Conservation (phyloP, 257 asterid genomes). For the Hygrophila difformis region DNA sequence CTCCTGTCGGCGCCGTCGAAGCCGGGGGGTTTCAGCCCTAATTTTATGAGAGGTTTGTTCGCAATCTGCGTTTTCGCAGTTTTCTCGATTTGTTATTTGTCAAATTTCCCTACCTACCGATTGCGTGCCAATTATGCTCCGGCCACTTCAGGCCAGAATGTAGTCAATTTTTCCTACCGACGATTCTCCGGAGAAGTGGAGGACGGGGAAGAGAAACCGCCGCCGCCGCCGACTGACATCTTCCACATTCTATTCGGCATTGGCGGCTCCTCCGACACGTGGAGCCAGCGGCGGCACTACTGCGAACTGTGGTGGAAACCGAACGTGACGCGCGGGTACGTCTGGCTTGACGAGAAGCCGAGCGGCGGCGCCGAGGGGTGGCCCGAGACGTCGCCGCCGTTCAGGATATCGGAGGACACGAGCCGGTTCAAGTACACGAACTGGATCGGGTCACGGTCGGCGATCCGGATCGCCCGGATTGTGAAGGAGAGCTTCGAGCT, state of each 20-base stretch:
- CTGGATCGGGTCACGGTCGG: constrained; percentile 49
- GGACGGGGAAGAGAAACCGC: neutral
- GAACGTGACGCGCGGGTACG: constrained; percentile 55
- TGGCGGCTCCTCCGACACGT: constrained; percentile 70
- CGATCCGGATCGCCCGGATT: constrained; percentile 64
- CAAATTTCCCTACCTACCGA: constrained; percentile 26
- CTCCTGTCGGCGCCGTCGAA: no score
- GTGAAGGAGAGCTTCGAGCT: constrained; percentile 60
- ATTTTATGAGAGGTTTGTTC: constrained; percentile 34
- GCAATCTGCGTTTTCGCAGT: constrained; percentile 28
- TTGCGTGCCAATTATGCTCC: no score
- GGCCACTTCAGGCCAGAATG: constrained; percentile 13
- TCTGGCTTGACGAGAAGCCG: constrained; percentile 63
- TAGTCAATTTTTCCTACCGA: constrained; percentile 9
- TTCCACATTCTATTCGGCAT: constrained; percentile 74
- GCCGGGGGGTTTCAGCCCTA: no score
- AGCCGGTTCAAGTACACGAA: constrained; percentile 45
- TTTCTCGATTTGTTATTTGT: constrained; percentile 30
- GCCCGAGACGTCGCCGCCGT: constrained; percentile 48
- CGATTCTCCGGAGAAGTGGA: neutral
- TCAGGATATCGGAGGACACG: constrained; percentile 45
- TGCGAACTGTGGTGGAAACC: constrained; percentile 85
- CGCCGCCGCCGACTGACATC: constrained; percentile 24
- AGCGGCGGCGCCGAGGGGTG: constrained; percentile 12
- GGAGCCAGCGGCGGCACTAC: constrained; percentile 61